These are phyloP conservation scores for Hansenula sp. DNA, from an alignment of 1,139 yeast genomes.

Conservation along the genomic window DNA sequence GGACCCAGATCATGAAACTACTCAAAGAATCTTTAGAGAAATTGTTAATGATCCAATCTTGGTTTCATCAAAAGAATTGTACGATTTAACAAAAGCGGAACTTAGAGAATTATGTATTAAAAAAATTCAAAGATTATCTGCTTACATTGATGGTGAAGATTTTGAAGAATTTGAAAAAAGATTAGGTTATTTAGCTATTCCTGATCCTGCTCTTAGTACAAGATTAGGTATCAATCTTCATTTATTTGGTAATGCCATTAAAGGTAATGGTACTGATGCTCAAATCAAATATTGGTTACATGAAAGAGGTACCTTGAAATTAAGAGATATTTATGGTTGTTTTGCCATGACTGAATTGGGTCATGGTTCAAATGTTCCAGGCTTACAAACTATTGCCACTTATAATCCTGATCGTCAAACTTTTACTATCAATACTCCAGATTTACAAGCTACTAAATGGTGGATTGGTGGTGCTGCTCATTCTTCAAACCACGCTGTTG, in stretches of 20 bases:
- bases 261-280: constrained; percentile 66
- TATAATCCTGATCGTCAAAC: constrained; percentile 62
- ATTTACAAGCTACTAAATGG: constrained; percentile 92
- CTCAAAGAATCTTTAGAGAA: constrained; percentile 38
- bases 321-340: constrained; percentile 78
- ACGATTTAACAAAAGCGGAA: constrained; percentile 46
- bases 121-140: constrained; percentile 45
- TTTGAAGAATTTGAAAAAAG: constrained; percentile 37
- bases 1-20: constrained; percentile 47
- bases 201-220: constrained; percentile 62
- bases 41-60: constrained; percentile 54
- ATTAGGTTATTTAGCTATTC: constrained; percentile 35
- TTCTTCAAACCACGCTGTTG: constrained; percentile 79
- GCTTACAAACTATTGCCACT: constrained; percentile 86
- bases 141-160: constrained; percentile 45
- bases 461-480: constrained; percentile 99
- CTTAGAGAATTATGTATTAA: constrained; percentile 49
- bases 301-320: constrained; percentile 62
- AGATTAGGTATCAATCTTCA: constrained; percentile 71
- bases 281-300: constrained; percentile 67
- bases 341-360: constrained; percentile 94
- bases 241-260: constrained; percentile 61
- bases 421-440: constrained; percentile 80
- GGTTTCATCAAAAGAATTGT: constrained; percentile 42
- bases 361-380: constrained; percentile 93